These are phyloP conservation scores for Arthroderma sp. DNA, from an alignment of 2,329 filamentous ascomycete genomes.

Conservation along the genomic window DNA sequence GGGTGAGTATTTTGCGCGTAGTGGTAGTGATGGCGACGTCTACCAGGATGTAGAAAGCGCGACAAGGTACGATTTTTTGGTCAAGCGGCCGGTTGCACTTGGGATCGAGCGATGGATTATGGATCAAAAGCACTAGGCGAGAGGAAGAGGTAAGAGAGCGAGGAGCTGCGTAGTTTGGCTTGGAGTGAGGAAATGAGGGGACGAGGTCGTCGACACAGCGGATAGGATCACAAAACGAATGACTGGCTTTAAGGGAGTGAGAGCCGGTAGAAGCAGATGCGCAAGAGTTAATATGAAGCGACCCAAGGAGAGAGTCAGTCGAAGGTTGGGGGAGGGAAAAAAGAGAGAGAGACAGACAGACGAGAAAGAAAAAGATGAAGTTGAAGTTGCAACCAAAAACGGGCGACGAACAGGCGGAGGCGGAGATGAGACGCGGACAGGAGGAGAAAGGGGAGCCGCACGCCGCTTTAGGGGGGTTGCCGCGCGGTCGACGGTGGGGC, in stretches of 20 bases:
- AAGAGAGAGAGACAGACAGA: not conserved
- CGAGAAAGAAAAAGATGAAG: not conserved
- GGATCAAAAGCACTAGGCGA: not conserved
- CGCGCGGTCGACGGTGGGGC: no score
- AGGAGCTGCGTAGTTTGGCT: not conserved
- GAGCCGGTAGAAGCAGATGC: no score
- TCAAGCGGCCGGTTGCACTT: no score
- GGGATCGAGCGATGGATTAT: no score
- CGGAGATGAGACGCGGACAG: not conserved
- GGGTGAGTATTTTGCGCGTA: no score
- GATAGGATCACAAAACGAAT: no score
- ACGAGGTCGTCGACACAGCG: not conserved
- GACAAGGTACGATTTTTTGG: no score
- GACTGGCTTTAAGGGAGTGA: no score
- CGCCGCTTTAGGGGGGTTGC: not conserved
- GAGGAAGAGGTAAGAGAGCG: not conserved
- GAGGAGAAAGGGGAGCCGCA: not conserved
- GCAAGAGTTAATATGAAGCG: no score
- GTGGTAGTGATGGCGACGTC: no score
- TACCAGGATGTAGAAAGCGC: no score
- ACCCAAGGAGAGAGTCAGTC: no score
- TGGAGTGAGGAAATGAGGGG: not conserved
- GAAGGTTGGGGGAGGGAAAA: not conserved
- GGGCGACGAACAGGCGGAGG: not conserved
- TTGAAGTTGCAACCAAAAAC: not conserved